Base-by-base conservation (phyloP, 179 eudicot species). In the Beta lomatogona region DNA sequence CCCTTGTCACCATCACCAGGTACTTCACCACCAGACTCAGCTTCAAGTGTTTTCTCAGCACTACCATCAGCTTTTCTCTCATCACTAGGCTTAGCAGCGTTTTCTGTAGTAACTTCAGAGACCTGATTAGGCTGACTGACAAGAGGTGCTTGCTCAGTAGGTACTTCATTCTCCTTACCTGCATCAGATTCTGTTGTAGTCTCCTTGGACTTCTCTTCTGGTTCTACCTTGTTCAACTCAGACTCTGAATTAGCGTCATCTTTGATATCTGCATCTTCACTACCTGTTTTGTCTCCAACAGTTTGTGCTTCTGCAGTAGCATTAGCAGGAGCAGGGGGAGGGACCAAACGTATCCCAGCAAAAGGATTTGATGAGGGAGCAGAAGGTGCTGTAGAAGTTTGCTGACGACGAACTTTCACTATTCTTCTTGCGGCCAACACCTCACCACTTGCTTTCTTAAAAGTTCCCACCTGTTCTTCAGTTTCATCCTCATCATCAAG, bases 391-490 rank as follows among this genome's bases (percentile, higher is more conserved):
- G 97, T 54, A 44, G 95, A 70, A 71, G 90, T 71, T 66, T 83
- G 92, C n/a, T 86, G 83, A n/a, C 93, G 93, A 36, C 96, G 95
- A 84, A 89, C 97, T 88, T 92, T 96, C 73, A 96, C 92, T 28
- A 94, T 92, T 82, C 86, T 92, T 83, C 99, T 89, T 52, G 78
- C 61, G 25, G 98, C 97, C 79, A 96, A 77, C 28, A 96, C 99
- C 55, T 94, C 98, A 1, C 94, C 99, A 82, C 90, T 88, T 15
- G 99, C 99, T 85, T 77, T 92, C 88, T 92, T 85, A 77, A 96
- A 94, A 61, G 97, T 92, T 58, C 99, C 98, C 12, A 82, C 97
- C 80, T 74, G 86, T 77, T 87, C 97, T 41, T 89, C 80, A 75
- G 78, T 71, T 48, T 92, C 92, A 60, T 91, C 94, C 22, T 95